phyloP scores from a whole-genome alignment of 768 basidiomycete species.

The Suillus occidentalis region DNA sequence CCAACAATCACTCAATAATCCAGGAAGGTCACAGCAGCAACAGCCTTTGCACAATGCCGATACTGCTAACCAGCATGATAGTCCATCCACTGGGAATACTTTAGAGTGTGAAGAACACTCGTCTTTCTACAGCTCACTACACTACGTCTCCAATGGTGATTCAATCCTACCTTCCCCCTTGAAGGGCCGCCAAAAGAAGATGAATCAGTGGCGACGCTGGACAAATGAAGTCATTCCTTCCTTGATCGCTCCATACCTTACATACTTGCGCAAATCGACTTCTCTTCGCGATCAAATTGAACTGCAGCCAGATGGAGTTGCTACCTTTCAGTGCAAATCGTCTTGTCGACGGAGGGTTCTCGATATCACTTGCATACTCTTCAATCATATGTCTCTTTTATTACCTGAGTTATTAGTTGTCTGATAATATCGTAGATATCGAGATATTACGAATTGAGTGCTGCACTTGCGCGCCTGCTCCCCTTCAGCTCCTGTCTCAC shows the following conservation, averaged over 20 bases:
- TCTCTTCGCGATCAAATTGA: background rate
- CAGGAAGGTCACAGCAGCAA: background rate
- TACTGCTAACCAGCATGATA: background rate
- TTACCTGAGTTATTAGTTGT: background rate
- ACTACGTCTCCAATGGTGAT: background rate
- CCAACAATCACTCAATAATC: background rate
- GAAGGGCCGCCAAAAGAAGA: background rate
- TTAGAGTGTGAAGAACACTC: background rate
- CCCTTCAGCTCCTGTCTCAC: slow-evolving; percentile 23
- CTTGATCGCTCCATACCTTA: slow-evolving; percentile 6
- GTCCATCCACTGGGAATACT: background rate
- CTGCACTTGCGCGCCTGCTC: slow-evolving; percentile 11
- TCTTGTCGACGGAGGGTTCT: background rate
- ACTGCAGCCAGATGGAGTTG: background rate
- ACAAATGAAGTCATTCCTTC: background rate
- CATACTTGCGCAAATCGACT: background rate
- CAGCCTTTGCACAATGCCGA: background rate
- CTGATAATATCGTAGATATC: slow-evolving; percentile 1
- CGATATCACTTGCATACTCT: background rate
- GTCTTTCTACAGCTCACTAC: background rate
- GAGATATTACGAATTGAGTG: background rate
- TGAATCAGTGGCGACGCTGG: slow-evolving; percentile 2
- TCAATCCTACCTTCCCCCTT: background rate
- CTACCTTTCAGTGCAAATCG: background rate
- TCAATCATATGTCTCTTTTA: slow-evolving; percentile 1